These are phyloP conservation scores for Leccinum subtestaceum DNA, from an alignment of 768 basidiomycete species.

Conservation along the genomic window DNA sequence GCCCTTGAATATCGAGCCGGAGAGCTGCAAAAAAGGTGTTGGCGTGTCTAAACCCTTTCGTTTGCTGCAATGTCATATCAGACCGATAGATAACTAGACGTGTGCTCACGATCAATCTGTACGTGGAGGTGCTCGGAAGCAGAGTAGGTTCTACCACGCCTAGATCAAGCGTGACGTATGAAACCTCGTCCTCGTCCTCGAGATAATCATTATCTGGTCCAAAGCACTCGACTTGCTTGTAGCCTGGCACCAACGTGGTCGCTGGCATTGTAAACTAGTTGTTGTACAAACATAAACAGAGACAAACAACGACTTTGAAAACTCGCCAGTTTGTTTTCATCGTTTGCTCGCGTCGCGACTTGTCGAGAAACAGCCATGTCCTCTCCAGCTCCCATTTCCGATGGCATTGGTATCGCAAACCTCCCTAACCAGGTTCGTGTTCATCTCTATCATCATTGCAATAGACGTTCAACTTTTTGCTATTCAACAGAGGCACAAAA, in stretches of 20 bases:
- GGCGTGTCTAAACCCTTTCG: slow-evolving; percentile 72
- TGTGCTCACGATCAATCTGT: slow-evolving; percentile 66
- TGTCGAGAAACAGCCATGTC: slow-evolving; percentile 28
- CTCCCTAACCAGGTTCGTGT: slow-evolving; percentile 90
- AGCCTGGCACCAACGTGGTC: slow-evolving; percentile 49
- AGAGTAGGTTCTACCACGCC: slow-evolving; percentile 70
- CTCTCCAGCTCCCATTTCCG: slow-evolving; percentile 39
- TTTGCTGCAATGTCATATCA: neutral
- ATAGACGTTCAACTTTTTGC: neutral
- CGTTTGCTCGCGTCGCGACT: slow-evolving; percentile 17
- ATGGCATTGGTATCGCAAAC: slow-evolving; percentile 94
- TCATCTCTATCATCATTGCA: neutral
- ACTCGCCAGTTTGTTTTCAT: slow-evolving; percentile 19
- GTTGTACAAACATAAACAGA: slow-evolving; percentile 25
- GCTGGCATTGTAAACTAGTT: slow-evolving; percentile 16
- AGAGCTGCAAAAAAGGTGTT: slow-evolving; percentile 73
- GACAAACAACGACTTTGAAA: slow-evolving; percentile 27
- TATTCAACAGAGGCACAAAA: slow-evolving; percentile 85
- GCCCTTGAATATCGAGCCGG: slow-evolving; percentile 73
- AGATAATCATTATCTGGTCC: slow-evolving; percentile 69
- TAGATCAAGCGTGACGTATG: slow-evolving; percentile 74
- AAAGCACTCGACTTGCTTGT: slow-evolving; percentile 63
- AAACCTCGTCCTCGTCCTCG: slow-evolving; percentile 49
- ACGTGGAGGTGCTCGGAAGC: slow-evolving; percentile 66
- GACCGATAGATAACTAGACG: neutral